These are phyloP conservation scores for Tylopilus sp. DNA, from an alignment of 768 basidiomycete species.

Conservation along the genomic window DNA sequence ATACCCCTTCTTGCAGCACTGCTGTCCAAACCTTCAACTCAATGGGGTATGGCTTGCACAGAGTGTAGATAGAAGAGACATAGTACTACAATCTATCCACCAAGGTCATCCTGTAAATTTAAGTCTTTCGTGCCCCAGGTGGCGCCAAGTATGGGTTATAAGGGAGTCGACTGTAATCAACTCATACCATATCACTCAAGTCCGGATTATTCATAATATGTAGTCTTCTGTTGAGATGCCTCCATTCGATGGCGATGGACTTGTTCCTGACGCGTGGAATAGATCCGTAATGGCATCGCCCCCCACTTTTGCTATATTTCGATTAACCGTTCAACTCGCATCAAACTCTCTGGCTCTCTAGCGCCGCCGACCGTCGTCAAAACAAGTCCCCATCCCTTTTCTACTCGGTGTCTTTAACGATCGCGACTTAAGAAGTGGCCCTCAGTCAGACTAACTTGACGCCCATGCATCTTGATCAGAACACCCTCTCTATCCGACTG, in stretches of 20 bases:
- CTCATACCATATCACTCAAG: background rate
- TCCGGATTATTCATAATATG: background rate
- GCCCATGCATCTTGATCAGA: slow-evolving; percentile 31
- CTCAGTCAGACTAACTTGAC: background rate
- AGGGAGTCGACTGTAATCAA: no score
- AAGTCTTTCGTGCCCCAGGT: no score
- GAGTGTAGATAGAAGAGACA: no score
- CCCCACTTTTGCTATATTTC: no score
- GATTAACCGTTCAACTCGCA: background rate
- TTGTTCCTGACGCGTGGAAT: slow-evolving; percentile 4
- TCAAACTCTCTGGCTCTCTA: background rate
- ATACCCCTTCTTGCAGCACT: no score
- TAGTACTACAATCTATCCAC: no score
- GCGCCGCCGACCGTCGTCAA: background rate
- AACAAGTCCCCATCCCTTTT: background rate
- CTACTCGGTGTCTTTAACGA: background rate
- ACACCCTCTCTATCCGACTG: slow-evolving; percentile 53
- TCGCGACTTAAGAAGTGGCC: slow-evolving; percentile 1
- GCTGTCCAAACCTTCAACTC: no score
- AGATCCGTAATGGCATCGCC: slow-evolving; percentile 2
- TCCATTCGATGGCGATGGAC: background rate
- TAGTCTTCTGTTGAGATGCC: no score
- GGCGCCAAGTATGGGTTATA: no score
- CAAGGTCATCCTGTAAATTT: no score
- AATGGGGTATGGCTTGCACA: no score